phyloP scores from a whole-genome alignment of 1,284 basidiomycete species.

The Austroboletus olivaceoglutinosus region DNA sequence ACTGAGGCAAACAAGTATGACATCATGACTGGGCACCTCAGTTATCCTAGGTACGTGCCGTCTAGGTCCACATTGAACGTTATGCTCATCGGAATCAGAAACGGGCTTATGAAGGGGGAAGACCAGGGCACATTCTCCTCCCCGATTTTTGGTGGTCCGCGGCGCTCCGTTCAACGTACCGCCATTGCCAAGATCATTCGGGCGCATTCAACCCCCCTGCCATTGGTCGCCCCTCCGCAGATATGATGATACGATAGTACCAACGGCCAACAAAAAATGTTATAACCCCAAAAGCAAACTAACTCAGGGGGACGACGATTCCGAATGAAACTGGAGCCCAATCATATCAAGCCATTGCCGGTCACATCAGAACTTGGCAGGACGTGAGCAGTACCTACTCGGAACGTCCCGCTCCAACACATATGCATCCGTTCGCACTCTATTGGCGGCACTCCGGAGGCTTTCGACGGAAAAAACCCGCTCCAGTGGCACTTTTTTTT shows the following conservation, averaged over 20 bases:
- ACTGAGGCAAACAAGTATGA: conserved; percentile 11
- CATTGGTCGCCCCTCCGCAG: neutral
- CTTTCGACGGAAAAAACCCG: neutral
- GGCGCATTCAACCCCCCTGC: neutral
- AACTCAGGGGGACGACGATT: neutral
- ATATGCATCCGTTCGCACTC: neutral
- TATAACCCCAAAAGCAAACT: neutral
- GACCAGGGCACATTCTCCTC: neutral
- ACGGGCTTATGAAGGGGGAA: neutral
- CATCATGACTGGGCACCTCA: conserved; percentile 9
- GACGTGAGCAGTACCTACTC: neutral
- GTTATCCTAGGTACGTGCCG: neutral
- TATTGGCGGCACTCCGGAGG: neutral
- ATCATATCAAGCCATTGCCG: neutral
- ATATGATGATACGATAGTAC: neutral
- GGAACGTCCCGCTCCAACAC: neutral
- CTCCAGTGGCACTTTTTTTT: too few species aligned
- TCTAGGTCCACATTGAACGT: too few species aligned
- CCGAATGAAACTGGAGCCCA: neutral
- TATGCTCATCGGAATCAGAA: too few species aligned
- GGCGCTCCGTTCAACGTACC: neutral
- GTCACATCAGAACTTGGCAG: neutral
- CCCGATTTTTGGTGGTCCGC: neutral
- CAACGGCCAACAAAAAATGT: neutral
- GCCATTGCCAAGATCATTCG: neutral